Base-by-base conservation (phyloP, 2,329 filamentous ascomycete species). In the Trichoderma breve region DNA sequence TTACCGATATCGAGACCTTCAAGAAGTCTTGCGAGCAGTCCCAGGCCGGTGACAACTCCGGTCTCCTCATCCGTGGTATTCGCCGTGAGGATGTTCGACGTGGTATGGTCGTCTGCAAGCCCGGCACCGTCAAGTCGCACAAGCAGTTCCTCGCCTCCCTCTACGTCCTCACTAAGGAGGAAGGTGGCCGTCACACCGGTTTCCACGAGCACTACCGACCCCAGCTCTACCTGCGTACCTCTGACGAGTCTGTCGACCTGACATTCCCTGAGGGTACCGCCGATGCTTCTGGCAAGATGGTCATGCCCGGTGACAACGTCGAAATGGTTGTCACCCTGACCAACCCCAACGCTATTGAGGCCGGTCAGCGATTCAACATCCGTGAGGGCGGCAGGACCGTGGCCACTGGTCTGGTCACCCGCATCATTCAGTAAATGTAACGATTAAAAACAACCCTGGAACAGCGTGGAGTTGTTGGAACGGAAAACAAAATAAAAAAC, bases 1-100 rank as follows among this genome's bases (percentile, higher is more conserved):
- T 99, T 76, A 99, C 96, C 80, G 97, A 99, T 81, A 98, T 99
- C 77, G 96, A 99, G 88, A 99, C 95, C 76, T 99, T 99, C 89
- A 98, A 98, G 90, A 99, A 99, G 90, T 97, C 94, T 64, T 98
- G 96, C 84, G 95, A 98, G 72, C 94, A 97, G 85, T 97, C 95
- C 73, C 90, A 93, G 79, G 96, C 96, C 74, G 96, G 96, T 83
- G 96, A 99, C 85, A 99, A 98, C 91, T 98, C 96, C 30, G 96
- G 96, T 81, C 92, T 99, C 47, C 90, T 99, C 70, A 92, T 99
- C 83, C 94, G 96, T 85, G 95, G 96, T 88, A 85, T 99, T 81
- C 95, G 94, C 85, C 94, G 96, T 80, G 96, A 99, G 86, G 97
- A 99, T 79, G 89, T 99, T 79, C 88, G 86, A 79, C 94, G 96